These are phyloP conservation scores for Citrus reticulata DNA, from an alignment of 345 rosid genomes.

Conservation along the genomic window DNA sequence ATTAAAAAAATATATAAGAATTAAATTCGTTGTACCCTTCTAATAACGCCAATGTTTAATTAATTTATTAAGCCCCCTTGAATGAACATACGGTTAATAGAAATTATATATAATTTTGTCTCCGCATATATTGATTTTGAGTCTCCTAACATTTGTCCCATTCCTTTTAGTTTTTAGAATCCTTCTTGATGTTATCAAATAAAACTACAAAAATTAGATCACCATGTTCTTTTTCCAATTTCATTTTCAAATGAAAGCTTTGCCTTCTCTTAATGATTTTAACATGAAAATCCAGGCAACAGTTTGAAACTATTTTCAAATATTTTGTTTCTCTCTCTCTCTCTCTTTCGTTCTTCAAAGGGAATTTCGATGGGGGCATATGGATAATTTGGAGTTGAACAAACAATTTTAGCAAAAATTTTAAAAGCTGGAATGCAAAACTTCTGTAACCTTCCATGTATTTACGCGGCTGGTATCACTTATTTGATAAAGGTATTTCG, in stretches of 20 bases:
- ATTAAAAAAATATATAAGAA: too few species aligned
- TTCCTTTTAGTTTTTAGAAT: neutral
- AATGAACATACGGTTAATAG: neutral
- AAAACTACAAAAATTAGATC: neutral
- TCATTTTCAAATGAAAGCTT: neutral
- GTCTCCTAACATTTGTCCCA: neutral
- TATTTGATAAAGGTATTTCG: slow-evolving; percentile 1
- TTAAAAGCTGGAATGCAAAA: slow-evolving; percentile 1
- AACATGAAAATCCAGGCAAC: neutral
- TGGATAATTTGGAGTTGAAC: slow-evolving; percentile 8
- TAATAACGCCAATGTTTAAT: neutral
- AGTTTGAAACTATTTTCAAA: neutral
- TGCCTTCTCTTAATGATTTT: neutral
- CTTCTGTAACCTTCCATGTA: slow-evolving; percentile 7
- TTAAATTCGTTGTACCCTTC: neutral
- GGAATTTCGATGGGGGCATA: neutral
- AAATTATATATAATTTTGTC: neutral
- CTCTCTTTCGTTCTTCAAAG: too few species aligned
- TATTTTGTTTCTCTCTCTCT: neutral
- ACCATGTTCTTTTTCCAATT: neutral
- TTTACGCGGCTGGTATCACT: slow-evolving; percentile 5
- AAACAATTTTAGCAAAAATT: neutral
- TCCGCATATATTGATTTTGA: neutral
- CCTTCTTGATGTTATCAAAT: neutral
- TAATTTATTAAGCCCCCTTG: too few species aligned